Percentiles rank a stretch among this genome's conserved stretches.
Evolutionary conservation across 192 early-diverging fungal genomes (phyloP).

Genomic region (Coemansia brasiliensis): DNA sequence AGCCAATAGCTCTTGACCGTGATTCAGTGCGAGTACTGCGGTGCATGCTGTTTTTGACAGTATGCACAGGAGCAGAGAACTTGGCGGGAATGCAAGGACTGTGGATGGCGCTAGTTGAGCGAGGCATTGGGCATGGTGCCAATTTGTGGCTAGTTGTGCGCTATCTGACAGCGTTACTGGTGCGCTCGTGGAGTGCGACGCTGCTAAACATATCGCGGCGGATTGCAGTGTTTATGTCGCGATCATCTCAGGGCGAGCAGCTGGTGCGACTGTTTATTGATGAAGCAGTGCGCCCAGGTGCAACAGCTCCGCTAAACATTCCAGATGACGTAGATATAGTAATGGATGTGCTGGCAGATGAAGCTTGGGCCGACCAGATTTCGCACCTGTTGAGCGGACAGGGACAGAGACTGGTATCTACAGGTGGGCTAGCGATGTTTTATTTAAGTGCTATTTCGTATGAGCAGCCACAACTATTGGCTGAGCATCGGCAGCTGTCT

Average conservation of each 20-base stretch:
- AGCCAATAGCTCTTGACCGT: constrained; percentile 23
- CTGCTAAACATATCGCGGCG: constrained; percentile 36
- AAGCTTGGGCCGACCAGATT: constrained; percentile 38
- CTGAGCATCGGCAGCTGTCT: constrained; percentile 16
- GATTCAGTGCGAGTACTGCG: constrained; percentile 44
- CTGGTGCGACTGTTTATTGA: constrained; percentile 26
- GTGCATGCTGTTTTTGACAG: constrained; percentile 49
- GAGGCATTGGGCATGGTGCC: neutral
- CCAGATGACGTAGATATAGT: neutral
- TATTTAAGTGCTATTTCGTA: constrained; percentile 48
- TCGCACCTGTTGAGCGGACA: constrained; percentile 8
- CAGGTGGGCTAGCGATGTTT: constrained; percentile 31
- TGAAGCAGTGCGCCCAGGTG: constrained; percentile 25
- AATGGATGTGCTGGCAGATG: constrained; percentile 10
- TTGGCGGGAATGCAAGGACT: constrained; percentile 34
- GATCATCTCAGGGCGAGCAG: constrained; percentile 31
- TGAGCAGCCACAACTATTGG: constrained; percentile 30
- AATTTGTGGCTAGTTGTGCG: constrained; percentile 42
- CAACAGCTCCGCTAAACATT: constrained; percentile 18
- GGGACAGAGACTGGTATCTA: constrained; percentile 21
- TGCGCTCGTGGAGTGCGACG: constrained; percentile 21
- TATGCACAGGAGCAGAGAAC: constrained; percentile 12
- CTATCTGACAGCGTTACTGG: constrained; percentile 28
- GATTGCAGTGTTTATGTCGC: constrained; percentile 45
- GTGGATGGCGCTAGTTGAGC: constrained; percentile 37